phyloP scores from a whole-genome alignment of 1,139 yeast genomes.

The Suhomyces atakaporum region DNA sequence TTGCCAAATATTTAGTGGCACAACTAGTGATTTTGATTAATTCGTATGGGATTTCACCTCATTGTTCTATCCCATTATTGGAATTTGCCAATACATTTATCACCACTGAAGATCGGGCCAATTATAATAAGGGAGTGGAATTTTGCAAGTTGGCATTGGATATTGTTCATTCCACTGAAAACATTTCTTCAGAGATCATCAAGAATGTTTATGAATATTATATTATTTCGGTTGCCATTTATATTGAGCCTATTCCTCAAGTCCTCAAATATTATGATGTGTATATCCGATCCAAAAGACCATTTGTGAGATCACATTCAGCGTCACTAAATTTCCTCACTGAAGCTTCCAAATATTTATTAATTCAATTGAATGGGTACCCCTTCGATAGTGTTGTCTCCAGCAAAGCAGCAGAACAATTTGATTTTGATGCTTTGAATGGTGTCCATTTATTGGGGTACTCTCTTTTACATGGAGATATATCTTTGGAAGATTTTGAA shows the following conservation, averaged over 20 bases:
- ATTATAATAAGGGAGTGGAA: conserved; percentile 30
- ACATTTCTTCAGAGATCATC: conserved; percentile 39
- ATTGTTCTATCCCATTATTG: conserved; percentile 31
- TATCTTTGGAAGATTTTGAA: conserved; percentile 20
- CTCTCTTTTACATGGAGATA: conserved; percentile 20
- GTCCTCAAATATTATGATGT: conserved; percentile 36
- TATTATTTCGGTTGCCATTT: conserved; percentile 44
- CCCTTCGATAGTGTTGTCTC: conserved; percentile 12
- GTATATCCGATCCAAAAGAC: conserved; percentile 22
- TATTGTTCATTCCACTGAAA: conserved; percentile 37
- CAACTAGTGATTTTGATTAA: conserved; percentile 28
- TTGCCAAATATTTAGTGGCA: conserved; percentile 28
- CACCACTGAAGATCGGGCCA: conserved; percentile 35
- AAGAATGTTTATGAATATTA: conserved; percentile 48
- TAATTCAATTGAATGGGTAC: conserved; percentile 23
- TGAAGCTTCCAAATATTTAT: conserved; percentile 20
- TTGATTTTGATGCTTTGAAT: conserved; percentile 6
- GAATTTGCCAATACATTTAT: conserved; percentile 42
- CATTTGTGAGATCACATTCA: conserved; percentile 16
- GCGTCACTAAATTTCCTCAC: conserved; percentile 17
- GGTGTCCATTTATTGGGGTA: conserved; percentile 14
- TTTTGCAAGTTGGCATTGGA: conserved; percentile 38
- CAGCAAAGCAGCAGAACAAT: conserved; percentile 1
- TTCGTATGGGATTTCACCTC: conserved; percentile 28
- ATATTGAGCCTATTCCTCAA: conserved; percentile 44